These are phyloP conservation scores for Alternaria metachromatica DNA, from an alignment of 2,329 filamentous ascomycete genomes.

Conservation along the genomic window DNA sequence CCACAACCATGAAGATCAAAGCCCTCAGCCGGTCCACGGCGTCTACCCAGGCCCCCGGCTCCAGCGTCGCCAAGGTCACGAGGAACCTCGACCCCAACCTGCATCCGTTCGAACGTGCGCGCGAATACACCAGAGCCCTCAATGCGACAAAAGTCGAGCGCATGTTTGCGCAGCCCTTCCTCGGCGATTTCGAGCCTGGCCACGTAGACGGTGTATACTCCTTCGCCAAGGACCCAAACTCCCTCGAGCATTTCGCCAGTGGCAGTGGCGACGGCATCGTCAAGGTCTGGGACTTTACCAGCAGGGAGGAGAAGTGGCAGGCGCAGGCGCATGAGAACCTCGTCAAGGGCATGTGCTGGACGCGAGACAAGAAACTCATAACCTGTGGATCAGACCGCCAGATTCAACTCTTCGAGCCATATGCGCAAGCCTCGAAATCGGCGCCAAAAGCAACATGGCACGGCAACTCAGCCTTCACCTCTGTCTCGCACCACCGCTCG, in stretches of 20 bases:
- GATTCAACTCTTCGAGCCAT: constrained; percentile 91
- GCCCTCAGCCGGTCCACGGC: constrained; percentile 70
- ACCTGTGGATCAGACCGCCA: constrained; percentile 87
- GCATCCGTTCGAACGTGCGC: constrained; percentile 88
- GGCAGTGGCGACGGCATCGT: constrained; percentile 79
- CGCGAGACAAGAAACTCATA: constrained; percentile 80
- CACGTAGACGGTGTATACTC: constrained; percentile 81
- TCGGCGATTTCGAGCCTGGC: constrained; percentile 84
- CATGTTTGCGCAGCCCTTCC: constrained; percentile 86
- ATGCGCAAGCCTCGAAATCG: constrained; percentile 71
- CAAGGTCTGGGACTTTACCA: constrained; percentile 87
- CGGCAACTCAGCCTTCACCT: constrained; percentile 81
- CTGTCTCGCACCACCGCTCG: constrained; percentile 80
- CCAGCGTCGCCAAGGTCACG: constrained; percentile 68
- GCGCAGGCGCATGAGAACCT: constrained; percentile 89
- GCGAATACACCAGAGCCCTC: constrained; percentile 80
- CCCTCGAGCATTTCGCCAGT: constrained; percentile 53
- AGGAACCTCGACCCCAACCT: constrained; percentile 81
- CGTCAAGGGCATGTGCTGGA: constrained; percentile 91
- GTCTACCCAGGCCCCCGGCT: constrained; percentile 71
- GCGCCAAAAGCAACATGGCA: constrained; percentile 85
- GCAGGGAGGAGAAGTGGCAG: constrained; percentile 76
- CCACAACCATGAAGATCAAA: constrained; percentile 53
- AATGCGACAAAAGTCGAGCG: constrained; percentile 92
- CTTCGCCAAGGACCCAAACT: constrained; percentile 57